phyloP scores from a whole-genome alignment of 768 basidiomycete species.

The Hypsizygus marmoreus region DNA sequence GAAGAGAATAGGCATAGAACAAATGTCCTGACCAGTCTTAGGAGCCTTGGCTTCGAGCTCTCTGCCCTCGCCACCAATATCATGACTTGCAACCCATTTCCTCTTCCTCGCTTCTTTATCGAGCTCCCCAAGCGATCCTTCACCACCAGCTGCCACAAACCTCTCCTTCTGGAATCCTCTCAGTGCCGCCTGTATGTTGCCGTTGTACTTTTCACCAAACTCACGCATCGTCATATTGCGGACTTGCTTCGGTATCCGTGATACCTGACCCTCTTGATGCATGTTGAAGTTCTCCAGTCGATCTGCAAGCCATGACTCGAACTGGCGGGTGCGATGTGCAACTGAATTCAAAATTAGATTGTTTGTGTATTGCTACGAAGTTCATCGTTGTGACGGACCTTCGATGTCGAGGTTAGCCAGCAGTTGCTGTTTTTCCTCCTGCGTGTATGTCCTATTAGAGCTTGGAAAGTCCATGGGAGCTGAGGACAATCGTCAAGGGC shows the following conservation, averaged over 20 bases:
- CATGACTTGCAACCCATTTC: constrained; percentile 74
- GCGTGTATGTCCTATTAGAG: constrained; percentile 42
- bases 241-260: constrained; percentile 74
- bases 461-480: constrained; percentile 29
- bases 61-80: constrained; percentile 41
- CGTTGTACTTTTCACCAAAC: constrained; percentile 77
- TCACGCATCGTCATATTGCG: constrained; percentile 74
- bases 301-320: constrained; percentile 75
- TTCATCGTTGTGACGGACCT: constrained; percentile 42
- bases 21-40: constrained; percentile 66
- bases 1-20: constrained; percentile 1
- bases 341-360: constrained; percentile 41
- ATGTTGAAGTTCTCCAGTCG: constrained; percentile 73
- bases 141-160: constrained; percentile 51
- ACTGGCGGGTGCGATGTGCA: constrained; percentile 71
- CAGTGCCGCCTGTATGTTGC: constrained; percentile 71
- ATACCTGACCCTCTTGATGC: constrained; percentile 74
- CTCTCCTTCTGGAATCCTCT: constrained; percentile 68
- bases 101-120: constrained; percentile 72
- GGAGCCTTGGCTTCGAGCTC: constrained; percentile 39
- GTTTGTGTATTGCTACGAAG: constrained; percentile 1
- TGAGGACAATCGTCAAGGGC: constrained; percentile 9
- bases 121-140: constrained; percentile 54
- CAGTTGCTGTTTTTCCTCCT: constrained; percentile 76
- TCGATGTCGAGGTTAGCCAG: constrained; percentile 80